Base-by-base conservation (phyloP, 1,139 yeast species). In the Scheffersomyces segobiensis region DNA sequence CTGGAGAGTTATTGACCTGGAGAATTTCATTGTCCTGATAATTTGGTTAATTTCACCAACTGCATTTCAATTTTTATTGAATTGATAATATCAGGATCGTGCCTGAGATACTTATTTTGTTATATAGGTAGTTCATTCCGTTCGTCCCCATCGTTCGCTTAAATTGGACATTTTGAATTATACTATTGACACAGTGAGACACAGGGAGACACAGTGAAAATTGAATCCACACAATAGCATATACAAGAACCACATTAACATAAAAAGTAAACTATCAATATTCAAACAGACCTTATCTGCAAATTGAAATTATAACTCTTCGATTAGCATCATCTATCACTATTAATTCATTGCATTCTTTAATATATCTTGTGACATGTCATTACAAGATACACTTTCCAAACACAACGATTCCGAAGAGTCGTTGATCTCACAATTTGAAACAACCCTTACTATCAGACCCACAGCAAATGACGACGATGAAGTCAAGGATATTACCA, bases 381-480 rank as follows among this genome's bases (percentile, higher is more conserved):
- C 42, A 14, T 60, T 64, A 55, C 62, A 63, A 53, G 68, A 66
- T 51, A 62, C 61, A 47, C 63, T 65, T 48, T 62, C 64, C 18
- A 63, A 67, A 55, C 68, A 67, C 51, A 74, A 77, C 59, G 82
- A 79, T 62, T 77, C 79, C 59, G 83, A 80, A 63, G 82, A 78
- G 60, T 79, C 84, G 52, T 73, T 80, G 63, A 78, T 80, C 59
- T 76, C 83, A 8, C 83, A 79, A 63, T 80, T 80, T 62, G 84
- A 80, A 65, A 80, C 84, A 5, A 80, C 84, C 1, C 72, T 80
- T 55, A 78, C 80, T 32, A 78, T 80, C 58, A 65, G 74, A 57
- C 81, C 83, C n/a, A 70, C 81, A 12, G 69, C 79, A 47, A 72
- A 76, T 55, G 82, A 78, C n/a, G 69, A 69, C 48, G 73, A 70